A percentile compares a stretch with the other conserved stretches of the same genome.
Evolutionary conservation across 129 eudicot species (phyloP).

Genomic region (Arctium lappa): DNA sequence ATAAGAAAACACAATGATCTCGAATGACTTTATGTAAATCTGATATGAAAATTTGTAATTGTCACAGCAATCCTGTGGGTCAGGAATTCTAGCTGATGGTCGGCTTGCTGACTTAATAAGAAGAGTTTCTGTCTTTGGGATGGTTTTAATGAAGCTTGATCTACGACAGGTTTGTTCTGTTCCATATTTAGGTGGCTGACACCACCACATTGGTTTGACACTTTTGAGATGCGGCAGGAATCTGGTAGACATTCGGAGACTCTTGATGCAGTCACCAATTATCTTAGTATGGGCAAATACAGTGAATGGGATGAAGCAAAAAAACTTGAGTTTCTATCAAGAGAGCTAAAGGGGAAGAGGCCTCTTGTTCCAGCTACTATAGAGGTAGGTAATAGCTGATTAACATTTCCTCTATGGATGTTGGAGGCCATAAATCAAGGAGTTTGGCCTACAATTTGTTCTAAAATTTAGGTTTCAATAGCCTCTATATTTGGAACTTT

Average conservation of each 20-base stretch:
- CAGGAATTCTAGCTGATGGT: constrained; percentile 78
- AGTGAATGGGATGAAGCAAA: constrained; percentile 90
- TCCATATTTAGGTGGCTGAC: background rate
- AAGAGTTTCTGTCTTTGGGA: constrained; percentile 65
- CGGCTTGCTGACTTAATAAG: constrained; percentile 68
- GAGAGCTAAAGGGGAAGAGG: constrained; percentile 89
- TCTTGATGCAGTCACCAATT: constrained; percentile 73
- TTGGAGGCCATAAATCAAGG: background rate
- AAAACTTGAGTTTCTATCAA: constrained; percentile 63
- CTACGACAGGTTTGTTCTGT: constrained; percentile 59
- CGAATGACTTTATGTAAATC: background rate
- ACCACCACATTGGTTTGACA: background rate
- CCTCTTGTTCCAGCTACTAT: constrained; percentile 77
- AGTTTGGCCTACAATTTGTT: background rate
- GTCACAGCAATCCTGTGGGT: constrained; percentile 66
- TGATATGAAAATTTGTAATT: background rate
- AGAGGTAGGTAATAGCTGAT: constrained; percentile 69
- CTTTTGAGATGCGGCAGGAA: constrained; percentile 41
- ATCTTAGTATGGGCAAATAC: constrained; percentile 83
- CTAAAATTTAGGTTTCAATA: no score
- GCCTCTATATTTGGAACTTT: no score
- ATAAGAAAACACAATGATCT: background rate
- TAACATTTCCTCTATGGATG: background rate
- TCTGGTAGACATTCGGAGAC: constrained; percentile 71
- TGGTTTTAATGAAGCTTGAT: constrained; percentile 76